phyloP scores from a whole-genome alignment of 2,329 filamentous ascomycete species.

The Venturiaceae sp. region DNA sequence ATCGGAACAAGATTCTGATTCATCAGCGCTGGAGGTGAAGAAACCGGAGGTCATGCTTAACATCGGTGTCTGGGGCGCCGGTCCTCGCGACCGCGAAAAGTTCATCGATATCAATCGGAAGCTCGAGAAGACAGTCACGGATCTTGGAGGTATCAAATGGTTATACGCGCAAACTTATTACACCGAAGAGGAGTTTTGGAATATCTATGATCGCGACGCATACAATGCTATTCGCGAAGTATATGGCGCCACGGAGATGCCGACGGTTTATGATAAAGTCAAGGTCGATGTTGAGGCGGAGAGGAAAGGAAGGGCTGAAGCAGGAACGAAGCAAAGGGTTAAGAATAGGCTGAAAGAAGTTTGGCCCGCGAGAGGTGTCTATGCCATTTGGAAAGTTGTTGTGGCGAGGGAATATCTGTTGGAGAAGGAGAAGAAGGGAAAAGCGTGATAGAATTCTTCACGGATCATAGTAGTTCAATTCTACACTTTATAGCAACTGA shows the following conservation, averaged over 20 bases:
- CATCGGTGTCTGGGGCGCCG: constrained; percentile 53
- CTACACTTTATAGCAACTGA: too few relatives aligned
- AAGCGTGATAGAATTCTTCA: background rate
- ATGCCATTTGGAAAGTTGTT: constrained; percentile 3
- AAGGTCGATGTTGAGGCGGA: constrained; percentile 32
- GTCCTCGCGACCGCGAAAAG: constrained; percentile 29
- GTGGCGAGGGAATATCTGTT: constrained; percentile 7
- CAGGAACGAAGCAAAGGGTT: background rate
- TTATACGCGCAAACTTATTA: constrained; percentile 63
- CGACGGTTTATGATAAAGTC: constrained; percentile 60
- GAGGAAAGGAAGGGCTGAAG: constrained; percentile 8
- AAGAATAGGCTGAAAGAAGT: constrained; percentile 5
- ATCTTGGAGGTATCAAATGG: constrained; percentile 57
- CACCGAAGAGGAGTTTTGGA: constrained; percentile 59
- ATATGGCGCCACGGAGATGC: constrained; percentile 50
- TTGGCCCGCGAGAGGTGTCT: constrained; percentile 2
- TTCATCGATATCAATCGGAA: constrained; percentile 48
- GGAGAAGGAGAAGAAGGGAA: constrained; percentile 7
- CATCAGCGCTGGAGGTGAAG: background rate
- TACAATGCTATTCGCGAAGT: constrained; percentile 50
- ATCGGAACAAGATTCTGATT: background rate
- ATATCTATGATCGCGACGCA: constrained; percentile 48
- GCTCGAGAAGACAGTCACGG: constrained; percentile 49
- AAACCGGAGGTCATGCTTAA: constrained; percentile 38
- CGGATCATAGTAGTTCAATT: too few relatives aligned